These are phyloP conservation scores for Penicillium sp. DNA, from an alignment of 2,329 filamentous ascomycete genomes.

Conservation along the genomic window DNA sequence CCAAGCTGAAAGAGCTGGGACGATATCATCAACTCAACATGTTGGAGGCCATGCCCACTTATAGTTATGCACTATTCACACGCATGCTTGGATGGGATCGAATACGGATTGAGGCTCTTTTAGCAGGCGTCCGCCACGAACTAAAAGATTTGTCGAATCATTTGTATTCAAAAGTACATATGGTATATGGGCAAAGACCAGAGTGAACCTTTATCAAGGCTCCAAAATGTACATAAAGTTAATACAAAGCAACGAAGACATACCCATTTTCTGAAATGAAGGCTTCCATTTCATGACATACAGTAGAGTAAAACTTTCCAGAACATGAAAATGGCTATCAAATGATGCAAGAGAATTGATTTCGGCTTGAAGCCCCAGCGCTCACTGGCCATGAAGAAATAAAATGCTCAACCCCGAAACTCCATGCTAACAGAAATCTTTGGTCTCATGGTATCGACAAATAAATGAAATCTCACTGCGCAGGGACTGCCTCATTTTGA, in stretches of 20 bases:
- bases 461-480: neutral
- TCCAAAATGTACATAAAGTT: constrained; percentile 6
- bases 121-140: constrained; percentile 48
- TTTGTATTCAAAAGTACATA: constrained; percentile 42
- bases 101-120: constrained; percentile 46
- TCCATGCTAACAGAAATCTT: neutral
- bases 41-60: constrained; percentile 44
- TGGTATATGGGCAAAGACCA: constrained; percentile 41
- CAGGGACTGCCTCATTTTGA: neutral
- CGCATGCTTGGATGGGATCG: constrained; percentile 46
- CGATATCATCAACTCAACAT: constrained; percentile 45
- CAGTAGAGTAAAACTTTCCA: too few relatives aligned
- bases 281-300: neutral
- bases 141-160: constrained; percentile 45
- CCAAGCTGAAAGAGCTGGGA: constrained; percentile 60
- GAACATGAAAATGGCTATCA: neutral
- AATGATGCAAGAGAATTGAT: neutral
- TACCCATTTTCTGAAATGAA: neutral
- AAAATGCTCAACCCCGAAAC: neutral
- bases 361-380: neutral
- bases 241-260: constrained; percentile 2
- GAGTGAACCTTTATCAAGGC: constrained; percentile 8
- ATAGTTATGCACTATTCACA: constrained; percentile 48
- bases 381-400: neutral
- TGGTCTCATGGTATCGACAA: neutral